Conservation (phyloP, 371 early-diverging fungal genomes). For the Mucor mucedo region DNA sequence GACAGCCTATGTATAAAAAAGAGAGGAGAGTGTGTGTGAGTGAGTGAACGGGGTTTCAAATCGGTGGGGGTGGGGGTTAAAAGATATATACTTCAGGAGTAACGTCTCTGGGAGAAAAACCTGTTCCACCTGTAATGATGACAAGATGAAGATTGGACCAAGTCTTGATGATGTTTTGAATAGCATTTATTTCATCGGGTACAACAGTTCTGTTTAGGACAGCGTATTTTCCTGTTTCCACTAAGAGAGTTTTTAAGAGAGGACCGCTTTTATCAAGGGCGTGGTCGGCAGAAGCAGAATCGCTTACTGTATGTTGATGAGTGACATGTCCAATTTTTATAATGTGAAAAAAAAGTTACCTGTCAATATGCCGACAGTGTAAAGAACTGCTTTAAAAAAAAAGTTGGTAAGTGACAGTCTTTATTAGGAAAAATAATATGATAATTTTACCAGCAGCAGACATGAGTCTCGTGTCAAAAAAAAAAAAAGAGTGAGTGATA, state of each 20-base stretch:
- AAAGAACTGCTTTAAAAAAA: neutral
- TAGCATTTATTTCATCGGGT: conserved; percentile 58
- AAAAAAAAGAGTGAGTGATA: neutral
- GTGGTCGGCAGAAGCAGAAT: conserved; percentile 59
- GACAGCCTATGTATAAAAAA: conserved; percentile 54
- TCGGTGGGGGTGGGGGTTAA: neutral
- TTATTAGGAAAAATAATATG: neutral
- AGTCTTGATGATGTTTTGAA: conserved; percentile 51
- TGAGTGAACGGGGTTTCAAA: no score
- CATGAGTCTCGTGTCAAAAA: neutral
- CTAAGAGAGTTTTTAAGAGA: conserved; percentile 42
- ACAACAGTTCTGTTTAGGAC: conserved; percentile 47
- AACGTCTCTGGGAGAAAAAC: conserved; percentile 83
- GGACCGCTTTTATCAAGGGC: conserved; percentile 71
- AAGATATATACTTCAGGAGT: conserved; percentile 70
- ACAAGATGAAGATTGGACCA: conserved; percentile 74
- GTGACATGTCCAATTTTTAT: no score
- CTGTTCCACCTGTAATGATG: conserved; percentile 95
- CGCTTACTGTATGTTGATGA: conserved; percentile 54
- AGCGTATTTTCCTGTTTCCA: conserved; percentile 39
- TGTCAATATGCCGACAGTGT: conserved; percentile 21
- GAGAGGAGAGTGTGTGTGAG: no score
- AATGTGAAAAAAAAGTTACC: neutral
- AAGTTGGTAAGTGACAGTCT: neutral
- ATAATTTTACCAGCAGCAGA: neutral